Evolutionary conservation across 139 green algal genomes (phyloP).

Genomic region (Dunaliella primolecta): DNA sequence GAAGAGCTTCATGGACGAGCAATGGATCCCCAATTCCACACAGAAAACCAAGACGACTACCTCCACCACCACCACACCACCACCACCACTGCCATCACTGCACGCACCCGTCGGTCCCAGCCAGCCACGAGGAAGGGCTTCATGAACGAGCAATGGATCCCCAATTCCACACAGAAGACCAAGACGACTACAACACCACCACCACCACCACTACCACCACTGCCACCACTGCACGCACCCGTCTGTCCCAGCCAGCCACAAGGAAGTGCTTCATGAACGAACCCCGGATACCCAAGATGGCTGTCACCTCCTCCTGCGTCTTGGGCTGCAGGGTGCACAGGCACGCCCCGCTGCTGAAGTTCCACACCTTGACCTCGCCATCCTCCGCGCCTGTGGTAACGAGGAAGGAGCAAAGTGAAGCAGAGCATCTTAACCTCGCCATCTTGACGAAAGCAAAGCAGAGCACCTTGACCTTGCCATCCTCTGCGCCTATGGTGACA

Average conservation of each 20-base stretch:
- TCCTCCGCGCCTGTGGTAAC: conserved; percentile 35
- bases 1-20: background rate
- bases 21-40: background rate
- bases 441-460: no score
- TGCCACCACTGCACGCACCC: conserved; percentile 1
- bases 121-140: background rate
- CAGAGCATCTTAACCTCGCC: conserved; percentile 64
- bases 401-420: no score
- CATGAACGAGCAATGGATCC: background rate
- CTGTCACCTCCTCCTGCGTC: conserved; percentile 45
- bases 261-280: conserved; percentile 47
- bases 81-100: background rate
- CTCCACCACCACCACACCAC: background rate
- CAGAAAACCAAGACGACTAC: background rate
- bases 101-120: background rate
- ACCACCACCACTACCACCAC: no score
- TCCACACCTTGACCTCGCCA: conserved; percentile 63
- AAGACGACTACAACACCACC: background rate
- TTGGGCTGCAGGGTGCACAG: conserved; percentile 29
- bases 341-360: conserved; percentile 60
- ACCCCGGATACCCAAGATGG: conserved; percentile 24
- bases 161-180: background rate
- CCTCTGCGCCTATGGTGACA: conserved; percentile 31
- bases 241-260: conserved; percentile 60
- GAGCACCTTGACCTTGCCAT: conserved; percentile 58